Conservation (phyloP, 108 stramenopile genomes). For the Nitzschia sp. region DNA sequence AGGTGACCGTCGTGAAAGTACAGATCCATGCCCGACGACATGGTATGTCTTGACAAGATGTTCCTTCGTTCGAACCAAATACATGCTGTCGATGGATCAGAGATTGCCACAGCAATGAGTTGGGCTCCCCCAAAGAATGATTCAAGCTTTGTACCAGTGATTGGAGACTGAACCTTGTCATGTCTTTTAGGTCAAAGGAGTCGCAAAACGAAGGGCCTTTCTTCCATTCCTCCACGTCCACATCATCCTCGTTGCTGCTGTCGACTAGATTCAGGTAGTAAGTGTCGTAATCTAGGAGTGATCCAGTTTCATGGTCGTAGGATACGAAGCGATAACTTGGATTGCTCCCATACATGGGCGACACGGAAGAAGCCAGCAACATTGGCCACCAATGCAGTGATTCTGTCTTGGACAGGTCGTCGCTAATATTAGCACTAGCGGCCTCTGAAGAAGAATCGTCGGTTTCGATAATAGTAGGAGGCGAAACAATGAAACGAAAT, state of each 20-base stretch:
- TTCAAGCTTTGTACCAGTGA: not conserved
- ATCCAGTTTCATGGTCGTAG: slow-evolving; percentile 28
- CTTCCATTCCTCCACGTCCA: slow-evolving; percentile 5
- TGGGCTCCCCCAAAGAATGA: not conserved
- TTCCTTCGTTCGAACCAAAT: not conserved
- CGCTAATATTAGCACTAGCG: no score
- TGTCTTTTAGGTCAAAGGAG: slow-evolving; percentile 5
- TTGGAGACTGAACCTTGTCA: not conserved
- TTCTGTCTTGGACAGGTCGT: not conserved
- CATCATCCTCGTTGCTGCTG: no score
- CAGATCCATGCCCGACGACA: slow-evolving; percentile 25
- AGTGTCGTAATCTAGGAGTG: slow-evolving; percentile 32
- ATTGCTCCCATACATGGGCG: slow-evolving; percentile 68
- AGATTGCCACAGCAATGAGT: slow-evolving; percentile 3
- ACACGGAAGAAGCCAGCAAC: slow-evolving; percentile 51
- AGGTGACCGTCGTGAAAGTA: slow-evolving; percentile 12
- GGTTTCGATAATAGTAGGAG: not conserved
- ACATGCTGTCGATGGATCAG: slow-evolving; percentile 12
- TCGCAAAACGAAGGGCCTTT: slow-evolving; percentile 9
- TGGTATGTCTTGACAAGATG: not conserved
- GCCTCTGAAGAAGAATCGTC: not conserved
- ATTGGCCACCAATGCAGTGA: slow-evolving; percentile 26
- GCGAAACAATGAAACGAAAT: slow-evolving; percentile 51
- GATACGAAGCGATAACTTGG: slow-evolving; percentile 60
- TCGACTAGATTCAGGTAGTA: slow-evolving; percentile 27